Conservation (phyloP, 1,284 basidiomycete species). For the Anthracocystis setariae region DNA sequence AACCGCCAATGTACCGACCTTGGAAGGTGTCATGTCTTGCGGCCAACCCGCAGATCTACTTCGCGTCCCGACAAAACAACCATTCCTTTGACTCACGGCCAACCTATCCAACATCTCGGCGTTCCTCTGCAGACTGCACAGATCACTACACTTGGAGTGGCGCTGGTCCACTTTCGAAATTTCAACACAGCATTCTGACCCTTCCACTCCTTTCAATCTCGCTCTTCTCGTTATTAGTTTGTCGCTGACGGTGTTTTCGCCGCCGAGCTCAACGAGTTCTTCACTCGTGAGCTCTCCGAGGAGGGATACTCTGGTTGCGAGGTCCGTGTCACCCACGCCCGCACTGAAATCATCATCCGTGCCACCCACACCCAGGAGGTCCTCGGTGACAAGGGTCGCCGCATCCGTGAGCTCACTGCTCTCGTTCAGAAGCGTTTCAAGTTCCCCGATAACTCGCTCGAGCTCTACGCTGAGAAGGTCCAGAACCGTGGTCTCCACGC, state of each 20-base stretch:
- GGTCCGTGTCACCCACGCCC: constrained; percentile 98
- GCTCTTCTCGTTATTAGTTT: constrained; percentile 73
- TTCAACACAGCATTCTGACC: constrained; percentile 15
- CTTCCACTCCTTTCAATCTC: not conserved
- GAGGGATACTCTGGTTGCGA: constrained; percentile 99
- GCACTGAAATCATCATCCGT: constrained; percentile 99
- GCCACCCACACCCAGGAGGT: constrained; percentile 99
- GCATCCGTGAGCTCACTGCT: constrained; percentile 97
- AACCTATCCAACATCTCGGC: too few species aligned
- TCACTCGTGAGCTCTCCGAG: constrained; percentile 96
- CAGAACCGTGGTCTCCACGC: constrained; percentile 98
- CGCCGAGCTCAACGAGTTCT: constrained; percentile 97
- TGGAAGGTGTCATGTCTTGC: too few species aligned
- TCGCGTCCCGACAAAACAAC: too few species aligned
- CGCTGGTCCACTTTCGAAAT: not conserved
- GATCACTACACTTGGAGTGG: too few species aligned
- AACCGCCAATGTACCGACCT: too few species aligned
- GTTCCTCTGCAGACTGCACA: too few species aligned
- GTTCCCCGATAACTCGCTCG: constrained; percentile 97
- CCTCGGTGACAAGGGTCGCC: constrained; percentile 98
- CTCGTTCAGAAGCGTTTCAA: constrained; percentile 99
- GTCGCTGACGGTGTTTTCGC: constrained; percentile 98
- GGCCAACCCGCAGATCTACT: too few species aligned
- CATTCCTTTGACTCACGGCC: too few species aligned
- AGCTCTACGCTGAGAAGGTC: constrained; percentile 99